Percentiles rank a stretch among this genome's conserved stretches.
phyloP scores from a whole-genome alignment of 192 early-diverging fungal species.

The Physocladia obscura region DNA sequence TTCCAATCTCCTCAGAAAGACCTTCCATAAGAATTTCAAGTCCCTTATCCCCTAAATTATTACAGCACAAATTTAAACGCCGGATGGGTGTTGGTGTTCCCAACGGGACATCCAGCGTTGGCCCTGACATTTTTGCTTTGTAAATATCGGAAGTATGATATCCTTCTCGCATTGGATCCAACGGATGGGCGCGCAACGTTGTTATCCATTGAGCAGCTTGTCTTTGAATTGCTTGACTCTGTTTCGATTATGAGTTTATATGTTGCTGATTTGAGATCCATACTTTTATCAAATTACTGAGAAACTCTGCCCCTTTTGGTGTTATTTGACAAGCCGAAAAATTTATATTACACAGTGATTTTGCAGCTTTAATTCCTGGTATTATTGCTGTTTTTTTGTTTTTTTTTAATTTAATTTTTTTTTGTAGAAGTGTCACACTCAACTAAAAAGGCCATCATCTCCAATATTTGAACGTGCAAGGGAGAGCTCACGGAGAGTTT shows the following conservation, averaged over 20 bases:
- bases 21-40: slow-evolving; percentile 35
- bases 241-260: background rate
- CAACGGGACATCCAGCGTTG: slow-evolving; percentile 6
- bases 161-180: slow-evolving; percentile 18
- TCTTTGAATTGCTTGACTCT: slow-evolving; percentile 34
- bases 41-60: slow-evolving; percentile 34
- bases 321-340: slow-evolving; percentile 34
- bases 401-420: background rate
- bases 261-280: background rate
- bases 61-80: slow-evolving; percentile 37
- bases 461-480: slow-evolving; percentile 39
- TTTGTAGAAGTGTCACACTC: too few relatives aligned
- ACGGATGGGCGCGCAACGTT: slow-evolving; percentile 27
- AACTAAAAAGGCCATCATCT: slow-evolving; percentile 39
- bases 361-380: slow-evolving; percentile 25
- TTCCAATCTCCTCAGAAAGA: slow-evolving; percentile 39
- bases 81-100: slow-evolving; percentile 25
- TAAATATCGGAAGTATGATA: slow-evolving; percentile 21
- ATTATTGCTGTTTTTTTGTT: slow-evolving; percentile 1
- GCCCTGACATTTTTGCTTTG: background rate
- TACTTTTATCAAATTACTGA: slow-evolving; percentile 37
- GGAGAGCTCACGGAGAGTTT: slow-evolving; percentile 26
- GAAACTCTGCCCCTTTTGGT: slow-evolving; percentile 22
- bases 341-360: slow-evolving; percentile 26
- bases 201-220: slow-evolving; percentile 29